Evolutionary conservation across 306 rosid species (phyloP), one percentile per base, ranked within the genome.

Genomic region (Begonia fuchsioides): DNA sequence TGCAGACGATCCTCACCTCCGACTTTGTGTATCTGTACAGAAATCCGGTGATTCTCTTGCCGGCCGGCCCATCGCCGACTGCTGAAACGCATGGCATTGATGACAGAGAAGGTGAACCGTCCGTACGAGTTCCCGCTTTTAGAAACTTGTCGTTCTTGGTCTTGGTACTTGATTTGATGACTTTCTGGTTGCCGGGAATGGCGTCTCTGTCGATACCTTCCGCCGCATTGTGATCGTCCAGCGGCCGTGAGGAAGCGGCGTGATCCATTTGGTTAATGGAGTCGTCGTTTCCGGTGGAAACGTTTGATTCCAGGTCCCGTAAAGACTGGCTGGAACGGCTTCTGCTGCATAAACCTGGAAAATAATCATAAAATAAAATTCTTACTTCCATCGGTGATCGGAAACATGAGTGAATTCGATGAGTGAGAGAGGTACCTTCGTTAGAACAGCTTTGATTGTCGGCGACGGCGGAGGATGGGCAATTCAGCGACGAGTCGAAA

Each of bases 61-160:
- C 90, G 39, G 76, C 62, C 0, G 92, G 87, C 8, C 87, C 81
- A 1, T 70, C 38, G 10, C 96, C 96, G 0, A 76, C 82, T 1
- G 96, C 63, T 0, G 84, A 74, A 1, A 86, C 96, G n/a, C 68
- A 77, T 0, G 96, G 94, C 94, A 86, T 86, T 59, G 68, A 72
- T 7, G 77, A 54, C 45, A 63, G 68, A 11, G 44, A 15, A 5
- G 68, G 12, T 1, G 12, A 10, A 41, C 9, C 45, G 14, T 41
- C 14, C 9, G 44, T 6, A 8, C 80, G 80, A 19, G 76, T 78
- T 5, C 35, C 8, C 5, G 35, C 8, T 26, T 26, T 26, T 4
- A 26, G 35, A 26, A 26, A 26, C 8, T 26, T 26, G 3, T 26
- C 8, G 35, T 26, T 26, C 32, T 68, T 71, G 12, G 56, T 48